A percentile compares a stretch with the other conserved stretches of the same genome.
phyloP scores from a whole-genome alignment of 2,329 filamentous ascomycete genomes.

The Cladosporium velox region DNA sequence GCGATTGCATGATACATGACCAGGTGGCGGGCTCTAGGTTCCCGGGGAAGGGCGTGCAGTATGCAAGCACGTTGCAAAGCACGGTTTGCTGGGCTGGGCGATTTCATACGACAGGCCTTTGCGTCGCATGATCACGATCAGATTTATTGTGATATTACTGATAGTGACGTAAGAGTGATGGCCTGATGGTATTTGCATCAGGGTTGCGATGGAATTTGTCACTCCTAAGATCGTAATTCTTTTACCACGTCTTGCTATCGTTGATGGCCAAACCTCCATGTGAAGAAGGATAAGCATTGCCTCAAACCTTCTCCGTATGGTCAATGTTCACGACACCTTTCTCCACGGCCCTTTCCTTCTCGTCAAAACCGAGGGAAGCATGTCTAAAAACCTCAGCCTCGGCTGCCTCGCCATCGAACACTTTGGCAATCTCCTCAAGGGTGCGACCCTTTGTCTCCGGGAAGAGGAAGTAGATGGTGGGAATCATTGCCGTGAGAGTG shows the following conservation, averaged over 20 bases:
- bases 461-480: conserved; percentile 33
- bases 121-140: neutral
- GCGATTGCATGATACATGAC: neutral
- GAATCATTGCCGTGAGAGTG: conserved; percentile 30
- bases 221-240: neutral
- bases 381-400: conserved; percentile 13
- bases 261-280: neutral
- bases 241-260: neutral
- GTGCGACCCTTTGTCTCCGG: conserved; percentile 26
- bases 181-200: neutral
- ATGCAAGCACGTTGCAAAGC: neutral
- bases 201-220: neutral
- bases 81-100: neutral
- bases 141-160: neutral
- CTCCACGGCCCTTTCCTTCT: neutral
- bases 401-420: conserved; percentile 40
- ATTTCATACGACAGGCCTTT: neutral
- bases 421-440: conserved; percentile 47
- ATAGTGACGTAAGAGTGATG: neutral
- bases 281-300: neutral
- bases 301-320: conserved; percentile 15
- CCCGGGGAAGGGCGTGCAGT: neutral
- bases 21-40: neutral
- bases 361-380: neutral
- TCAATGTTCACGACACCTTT: conserved; percentile 3